Evolutionary conservation across 345 rosid species (phyloP).

Genomic region (Rhizophora apiculata): DNA sequence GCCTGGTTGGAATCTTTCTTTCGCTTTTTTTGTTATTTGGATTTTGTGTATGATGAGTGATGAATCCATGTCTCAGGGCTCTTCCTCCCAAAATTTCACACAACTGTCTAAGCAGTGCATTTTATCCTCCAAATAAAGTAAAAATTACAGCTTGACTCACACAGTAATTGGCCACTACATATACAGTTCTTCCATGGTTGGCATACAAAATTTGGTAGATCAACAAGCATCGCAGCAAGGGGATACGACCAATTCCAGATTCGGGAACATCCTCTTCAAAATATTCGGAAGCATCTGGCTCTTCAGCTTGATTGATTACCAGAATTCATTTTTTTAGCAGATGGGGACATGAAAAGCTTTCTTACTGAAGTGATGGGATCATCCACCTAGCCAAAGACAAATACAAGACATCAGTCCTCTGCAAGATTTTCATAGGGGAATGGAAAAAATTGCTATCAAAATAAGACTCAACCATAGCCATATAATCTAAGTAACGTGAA

Average conservation of each 20-base stretch:
- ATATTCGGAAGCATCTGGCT: constrained; percentile 4
- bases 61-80: constrained; percentile 10
- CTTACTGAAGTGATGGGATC: constrained; percentile 73
- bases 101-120: neutral
- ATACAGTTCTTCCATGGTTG: neutral
- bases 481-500: neutral
- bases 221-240: neutral
- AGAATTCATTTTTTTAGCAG: constrained; percentile 48
- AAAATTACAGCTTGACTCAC: constrained; percentile 6
- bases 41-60: constrained; percentile 12
- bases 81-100: constrained; percentile 13
- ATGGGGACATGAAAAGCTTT: constrained; percentile 62
- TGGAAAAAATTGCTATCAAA: neutral
- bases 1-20: neutral
- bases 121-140: neutral
- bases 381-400: constrained; percentile 46
- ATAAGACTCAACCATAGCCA: neutral
- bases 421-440: neutral
- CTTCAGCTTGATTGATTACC: constrained; percentile 31
- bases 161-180: neutral
- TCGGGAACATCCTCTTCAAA: constrained; percentile 10
- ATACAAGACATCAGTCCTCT: constrained; percentile 1
- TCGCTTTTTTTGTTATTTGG: constrained; percentile 6
- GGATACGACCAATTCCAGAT: neutral
- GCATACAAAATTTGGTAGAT: neutral